phyloP scores from a whole-genome alignment of 305 asterid genomes.

The Petunia hybrid region DNA sequence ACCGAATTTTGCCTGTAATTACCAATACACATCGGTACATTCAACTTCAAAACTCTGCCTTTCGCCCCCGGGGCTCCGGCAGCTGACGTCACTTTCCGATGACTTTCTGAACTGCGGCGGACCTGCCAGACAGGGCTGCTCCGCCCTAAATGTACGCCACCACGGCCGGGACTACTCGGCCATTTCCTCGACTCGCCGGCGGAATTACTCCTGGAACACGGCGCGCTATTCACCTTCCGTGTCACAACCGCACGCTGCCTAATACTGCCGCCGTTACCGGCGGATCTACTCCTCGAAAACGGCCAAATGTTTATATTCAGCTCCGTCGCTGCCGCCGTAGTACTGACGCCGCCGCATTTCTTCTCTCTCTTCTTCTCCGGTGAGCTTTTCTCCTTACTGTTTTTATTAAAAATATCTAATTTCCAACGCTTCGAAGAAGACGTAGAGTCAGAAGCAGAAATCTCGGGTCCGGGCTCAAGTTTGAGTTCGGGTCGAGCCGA shows the following conservation, averaged over 20 bases:
- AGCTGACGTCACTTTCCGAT: conserved; percentile 34
- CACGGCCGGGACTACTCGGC: conserved; percentile 60
- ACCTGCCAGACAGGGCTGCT: conserved; percentile 67
- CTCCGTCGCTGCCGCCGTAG: conserved; percentile 62
- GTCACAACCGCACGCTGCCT: conserved; percentile 53
- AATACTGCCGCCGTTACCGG: conserved; percentile 65
- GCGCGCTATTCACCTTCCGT: conserved; percentile 88
- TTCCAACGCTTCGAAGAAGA: conserved; percentile 81
- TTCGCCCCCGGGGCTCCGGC: conserved; percentile 35
- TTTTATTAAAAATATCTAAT: conserved; percentile 61
- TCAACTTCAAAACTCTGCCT: conserved; percentile 58
- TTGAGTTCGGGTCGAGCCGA: conserved; percentile 36
- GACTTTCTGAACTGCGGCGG: conserved; percentile 45
- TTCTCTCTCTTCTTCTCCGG: conserved; percentile 56
- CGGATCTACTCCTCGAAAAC: conserved; percentile 81
- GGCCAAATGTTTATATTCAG: conserved; percentile 91
- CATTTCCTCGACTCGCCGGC: conserved; percentile 71
- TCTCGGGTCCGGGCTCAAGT: conserved; percentile 35
- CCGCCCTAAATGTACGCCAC: conserved; percentile 44
- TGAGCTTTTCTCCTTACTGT: conserved; percentile 39
- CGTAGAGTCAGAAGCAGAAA: conserved; percentile 37
- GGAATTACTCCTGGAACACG: conserved; percentile 90
- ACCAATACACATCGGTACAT: conserved; percentile 83
- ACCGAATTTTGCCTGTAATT: conserved; percentile 60
- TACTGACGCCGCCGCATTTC: conserved; percentile 28